Percentiles rank a stretch among this genome's conserved stretches.
Evolutionary conservation across 257 asterid genomes (phyloP).

Genomic region (Linderniella brevidens): DNA sequence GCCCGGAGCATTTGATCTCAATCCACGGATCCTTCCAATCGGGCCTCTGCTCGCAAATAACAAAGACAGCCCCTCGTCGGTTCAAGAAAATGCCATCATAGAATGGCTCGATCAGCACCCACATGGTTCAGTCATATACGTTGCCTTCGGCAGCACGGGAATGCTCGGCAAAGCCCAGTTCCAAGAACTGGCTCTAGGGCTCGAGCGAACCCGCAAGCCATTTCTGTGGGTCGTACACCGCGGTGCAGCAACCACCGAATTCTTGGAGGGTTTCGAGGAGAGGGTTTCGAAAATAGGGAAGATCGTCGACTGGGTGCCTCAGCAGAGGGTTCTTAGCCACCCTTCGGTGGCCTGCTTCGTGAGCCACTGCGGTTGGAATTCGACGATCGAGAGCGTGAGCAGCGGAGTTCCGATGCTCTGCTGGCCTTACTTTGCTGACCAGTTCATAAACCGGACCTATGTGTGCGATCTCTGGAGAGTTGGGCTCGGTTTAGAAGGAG

Average conservation of each 20-base stretch:
- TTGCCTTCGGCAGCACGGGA: slow-evolving; percentile 21
- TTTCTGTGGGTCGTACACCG: slow-evolving; percentile 46
- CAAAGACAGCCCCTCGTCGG: slow-evolving; percentile 12
- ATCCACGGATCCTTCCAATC: slow-evolving; percentile 15
- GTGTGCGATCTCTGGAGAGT: slow-evolving; percentile 47
- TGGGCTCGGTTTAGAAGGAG: slow-evolving; percentile 20
- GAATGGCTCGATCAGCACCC: slow-evolving; percentile 27
- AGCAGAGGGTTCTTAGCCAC: slow-evolving; percentile 36
- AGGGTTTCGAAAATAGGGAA: slow-evolving; percentile 19
- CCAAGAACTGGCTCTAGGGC: slow-evolving; percentile 20
- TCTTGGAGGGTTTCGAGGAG: slow-evolving; percentile 12
- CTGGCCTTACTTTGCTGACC: slow-evolving; percentile 50
- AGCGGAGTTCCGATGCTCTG: slow-evolving; percentile 37
- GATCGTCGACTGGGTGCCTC: slow-evolving; percentile 34
- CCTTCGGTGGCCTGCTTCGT: slow-evolving; percentile 39
- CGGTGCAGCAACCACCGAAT: not conserved
- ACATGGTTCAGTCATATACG: slow-evolving; percentile 18
- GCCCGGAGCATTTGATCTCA: slow-evolving; percentile 19
- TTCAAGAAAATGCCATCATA: not conserved
- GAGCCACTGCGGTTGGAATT: slow-evolving; percentile 76
- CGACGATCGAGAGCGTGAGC: slow-evolving; percentile 34
- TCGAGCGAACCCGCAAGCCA: slow-evolving; percentile 25
- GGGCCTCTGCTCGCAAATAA: slow-evolving; percentile 19
- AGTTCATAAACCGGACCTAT: slow-evolving; percentile 35
- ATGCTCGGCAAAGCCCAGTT: slow-evolving; percentile 11